Percentiles rank a stretch among this genome's conserved stretches.
These are phyloP conservation scores for Starmerella stigmatis DNA, from an alignment of 805 yeast genomes.

Conservation along the genomic window DNA sequence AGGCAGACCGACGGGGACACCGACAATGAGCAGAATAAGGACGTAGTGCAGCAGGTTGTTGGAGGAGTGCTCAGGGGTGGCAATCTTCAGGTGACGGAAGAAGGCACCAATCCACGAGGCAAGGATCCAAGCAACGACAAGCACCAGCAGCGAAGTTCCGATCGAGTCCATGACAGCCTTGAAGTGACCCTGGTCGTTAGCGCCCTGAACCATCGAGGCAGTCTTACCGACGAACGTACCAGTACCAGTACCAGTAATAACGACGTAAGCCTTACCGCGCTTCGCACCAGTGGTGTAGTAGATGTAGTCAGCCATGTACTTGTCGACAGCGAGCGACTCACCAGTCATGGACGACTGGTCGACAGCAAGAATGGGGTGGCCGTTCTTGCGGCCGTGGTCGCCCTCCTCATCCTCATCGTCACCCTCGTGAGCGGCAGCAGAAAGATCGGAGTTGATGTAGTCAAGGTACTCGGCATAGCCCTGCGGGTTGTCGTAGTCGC, in stretches of 20 bases:
- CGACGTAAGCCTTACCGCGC: slow-evolving; percentile 91
- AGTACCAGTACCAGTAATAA: slow-evolving; percentile 91
- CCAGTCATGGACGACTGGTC: slow-evolving; percentile 97
- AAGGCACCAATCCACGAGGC: slow-evolving; percentile 88
- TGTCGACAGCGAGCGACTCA: slow-evolving; percentile 94
- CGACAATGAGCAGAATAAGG: slow-evolving; percentile 87
- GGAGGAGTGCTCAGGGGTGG: slow-evolving; percentile 39
- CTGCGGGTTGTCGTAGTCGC: slow-evolving; percentile 32
- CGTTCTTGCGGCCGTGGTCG: slow-evolving; percentile 59
- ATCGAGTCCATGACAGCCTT: slow-evolving; percentile 96
- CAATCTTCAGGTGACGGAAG: slow-evolving; percentile 87
- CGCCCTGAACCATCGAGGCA: slow-evolving; percentile 93
- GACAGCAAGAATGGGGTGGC: slow-evolving; percentile 63
- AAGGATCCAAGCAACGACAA: slow-evolving; percentile 75
- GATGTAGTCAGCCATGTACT: slow-evolving; percentile 77
- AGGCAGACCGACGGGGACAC: slow-evolving; percentile 98
- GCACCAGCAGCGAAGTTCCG: slow-evolving; percentile 81
- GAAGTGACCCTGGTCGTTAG: slow-evolving; percentile 94
- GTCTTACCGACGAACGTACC: slow-evolving; percentile 94
- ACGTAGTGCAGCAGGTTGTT: slow-evolving; percentile 71
- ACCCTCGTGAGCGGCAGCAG: slow-evolving; percentile 25
- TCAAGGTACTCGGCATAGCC: slow-evolving; percentile 33
- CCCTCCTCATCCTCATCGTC: slow-evolving; percentile 29
- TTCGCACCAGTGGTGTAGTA: slow-evolving; percentile 93
- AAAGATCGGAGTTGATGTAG: slow-evolving; percentile 31